Base-by-base conservation (phyloP, 163 green algal species). In the Chlorella variabilis region DNA sequence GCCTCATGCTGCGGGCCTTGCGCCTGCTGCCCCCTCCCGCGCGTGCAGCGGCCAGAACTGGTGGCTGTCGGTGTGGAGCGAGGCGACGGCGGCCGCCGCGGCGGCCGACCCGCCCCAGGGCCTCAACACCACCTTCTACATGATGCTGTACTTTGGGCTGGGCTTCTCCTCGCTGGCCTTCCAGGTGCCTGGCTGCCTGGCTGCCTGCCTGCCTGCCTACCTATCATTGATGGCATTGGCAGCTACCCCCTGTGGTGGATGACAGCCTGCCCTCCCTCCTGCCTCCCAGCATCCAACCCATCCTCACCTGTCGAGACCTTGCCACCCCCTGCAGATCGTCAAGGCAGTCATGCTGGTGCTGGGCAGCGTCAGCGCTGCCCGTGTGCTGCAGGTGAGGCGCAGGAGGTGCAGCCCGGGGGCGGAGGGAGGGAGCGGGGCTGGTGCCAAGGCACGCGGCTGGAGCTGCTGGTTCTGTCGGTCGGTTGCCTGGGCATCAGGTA, bases 111-210 rank as follows among this genome's bases (percentile, higher is more conserved):
- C 33, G 18, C 41, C 38, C 2, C n/a, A 27, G 3, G 41, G 62
- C 6, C 1, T 85, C 29, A 36, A 75, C 74, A 81, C 77, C 56
- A 78, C 34, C 33, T 92, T 70, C 65, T 96, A 94, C 87, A 85
- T 97, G 81, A 34, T 70, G 2, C 71, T 95, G 49, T 98, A 96
- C 84, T 93, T 94, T 63, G 77, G 33, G 2, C 76, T 98, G 36
- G 94, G 92, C 63, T 20, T 93, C 23, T 49, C 69, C 27, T 92
- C 87, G 34, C 85, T 95, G 18, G 61, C 56, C 17, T 75, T 94
- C 49, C 84, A 93, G 84, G 69, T 54, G 38, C 27, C 17, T 51
- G 34, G 34, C n/a, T n/a, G n/a, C n/a, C n/a, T n/a, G n/a, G n/a
- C n/a, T n/a, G n/a, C n/a, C n/a, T n/a, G n/a, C n/a, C n/a, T n/a